Conservation (phyloP, 306 rosid genomes). For the Lablab purpureus region DNA sequence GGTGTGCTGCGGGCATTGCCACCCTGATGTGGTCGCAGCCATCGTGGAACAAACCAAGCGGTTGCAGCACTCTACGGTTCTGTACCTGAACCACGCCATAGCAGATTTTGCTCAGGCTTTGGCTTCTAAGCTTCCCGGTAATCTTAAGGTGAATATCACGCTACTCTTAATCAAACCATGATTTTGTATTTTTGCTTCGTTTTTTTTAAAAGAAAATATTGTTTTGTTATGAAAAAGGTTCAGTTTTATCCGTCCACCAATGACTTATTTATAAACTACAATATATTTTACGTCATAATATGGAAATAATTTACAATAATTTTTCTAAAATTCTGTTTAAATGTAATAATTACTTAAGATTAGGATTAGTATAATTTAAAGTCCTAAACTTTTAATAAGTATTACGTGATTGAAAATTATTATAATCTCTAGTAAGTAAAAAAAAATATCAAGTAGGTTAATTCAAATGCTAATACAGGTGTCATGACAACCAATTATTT, state of each 20-base stretch:
- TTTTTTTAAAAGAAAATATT: neutral
- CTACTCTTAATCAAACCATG: neutral
- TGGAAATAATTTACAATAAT: neutral
- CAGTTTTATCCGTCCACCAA: neutral
- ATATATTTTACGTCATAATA: neutral
- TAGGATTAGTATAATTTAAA: neutral
- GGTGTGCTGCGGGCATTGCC: conserved; percentile 96
- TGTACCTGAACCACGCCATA: conserved; percentile 78
- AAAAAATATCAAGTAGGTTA: neutral
- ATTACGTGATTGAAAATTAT: neutral
- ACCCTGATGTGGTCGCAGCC: conserved; percentile 90
- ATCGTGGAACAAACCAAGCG: conserved; percentile 72
- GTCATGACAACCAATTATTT: neutral
- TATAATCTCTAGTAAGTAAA: neutral
- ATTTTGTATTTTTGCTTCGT: neutral
- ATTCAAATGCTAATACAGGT: neutral
- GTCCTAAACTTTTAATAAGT: neutral
- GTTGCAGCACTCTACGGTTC: conserved; percentile 86
- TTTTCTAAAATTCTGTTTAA: neutral
- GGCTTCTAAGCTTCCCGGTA: conserved; percentile 81
- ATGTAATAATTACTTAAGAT: neutral
- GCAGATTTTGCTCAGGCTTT: conserved; percentile 91
- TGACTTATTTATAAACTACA: neutral
- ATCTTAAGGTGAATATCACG: conserved; percentile 71
- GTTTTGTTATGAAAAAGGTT: neutral